Conservation (phyloP, 2,329 filamentous ascomycete species). For the Dothistroma pini region DNA sequence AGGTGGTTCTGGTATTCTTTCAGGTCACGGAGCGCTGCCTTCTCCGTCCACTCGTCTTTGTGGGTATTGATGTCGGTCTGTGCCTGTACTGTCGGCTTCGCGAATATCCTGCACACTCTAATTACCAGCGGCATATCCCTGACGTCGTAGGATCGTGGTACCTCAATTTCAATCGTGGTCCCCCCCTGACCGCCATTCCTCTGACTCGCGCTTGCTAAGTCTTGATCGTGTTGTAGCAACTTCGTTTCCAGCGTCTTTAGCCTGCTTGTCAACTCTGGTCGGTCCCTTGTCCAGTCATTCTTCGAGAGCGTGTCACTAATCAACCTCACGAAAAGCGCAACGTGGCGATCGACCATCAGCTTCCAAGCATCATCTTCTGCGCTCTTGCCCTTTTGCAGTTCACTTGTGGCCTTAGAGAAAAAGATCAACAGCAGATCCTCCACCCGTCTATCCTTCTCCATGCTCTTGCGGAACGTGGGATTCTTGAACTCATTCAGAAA, state of each 20-base stretch:
- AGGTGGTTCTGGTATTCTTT: constrained; percentile 91
- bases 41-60: constrained; percentile 80
- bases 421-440: constrained; percentile 95
- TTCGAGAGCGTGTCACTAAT: constrained; percentile 75
- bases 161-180: constrained; percentile 72
- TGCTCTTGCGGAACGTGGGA: constrained; percentile 77
- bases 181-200: constrained; percentile 56
- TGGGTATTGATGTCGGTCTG: constrained; percentile 85
- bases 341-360: constrained; percentile 85
- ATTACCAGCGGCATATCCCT: constrained; percentile 96
- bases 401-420: constrained; percentile 90
- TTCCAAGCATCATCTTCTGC: constrained; percentile 86
- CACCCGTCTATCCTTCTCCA: constrained; percentile 89
- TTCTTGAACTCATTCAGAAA: constrained; percentile 94
- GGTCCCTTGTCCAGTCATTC: constrained; percentile 79
- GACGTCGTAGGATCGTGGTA: constrained; percentile 84
- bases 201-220: constrained; percentile 63
- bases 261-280: constrained; percentile 76
- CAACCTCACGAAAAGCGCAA: constrained; percentile 88
- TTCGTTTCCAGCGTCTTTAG: constrained; percentile 86
- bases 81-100: constrained; percentile 70
- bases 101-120: constrained; percentile 81
- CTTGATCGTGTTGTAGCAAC: constrained; percentile 88
- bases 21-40: constrained; percentile 82
- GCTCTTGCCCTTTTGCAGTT: constrained; percentile 72